phyloP scores from a whole-genome alignment of 2,329 filamentous ascomycete species.

The Paecilomyces sp. region DNA sequence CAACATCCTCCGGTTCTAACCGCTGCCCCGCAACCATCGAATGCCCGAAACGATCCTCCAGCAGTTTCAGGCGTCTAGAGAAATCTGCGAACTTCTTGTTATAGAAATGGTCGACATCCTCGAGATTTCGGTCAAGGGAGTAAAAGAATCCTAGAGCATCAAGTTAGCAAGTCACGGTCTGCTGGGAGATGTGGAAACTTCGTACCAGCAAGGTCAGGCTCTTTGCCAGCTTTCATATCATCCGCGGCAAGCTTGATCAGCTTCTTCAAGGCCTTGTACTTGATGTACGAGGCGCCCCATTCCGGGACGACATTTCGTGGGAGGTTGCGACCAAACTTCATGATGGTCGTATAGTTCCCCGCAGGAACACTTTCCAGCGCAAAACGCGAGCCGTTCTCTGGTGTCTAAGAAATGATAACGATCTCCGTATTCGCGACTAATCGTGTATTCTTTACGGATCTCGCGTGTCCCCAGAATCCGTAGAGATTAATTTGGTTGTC shows the following conservation, averaged over 20 bases:
- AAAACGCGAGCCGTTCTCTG: not conserved
- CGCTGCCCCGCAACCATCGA: conserved; percentile 61
- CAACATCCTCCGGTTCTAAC: conserved; percentile 79
- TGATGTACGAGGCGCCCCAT: conserved; percentile 45
- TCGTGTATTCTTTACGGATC: not conserved
- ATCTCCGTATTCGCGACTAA: not conserved
- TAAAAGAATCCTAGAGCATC: conserved; percentile 79
- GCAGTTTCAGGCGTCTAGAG: conserved; percentile 72
- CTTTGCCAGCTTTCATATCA: conserved; percentile 60
- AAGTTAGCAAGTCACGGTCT: conserved; percentile 5
- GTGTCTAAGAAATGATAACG: not conserved
- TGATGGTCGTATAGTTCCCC: conserved; percentile 16
- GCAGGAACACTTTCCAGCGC: not conserved
- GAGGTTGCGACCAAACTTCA: conserved; percentile 47
- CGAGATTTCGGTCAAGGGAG: conserved; percentile 90
- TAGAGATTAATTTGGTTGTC: not conserved
- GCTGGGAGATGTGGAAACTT: conserved; percentile 20
- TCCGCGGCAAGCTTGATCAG: conserved; percentile 74
- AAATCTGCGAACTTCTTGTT: conserved; percentile 90
- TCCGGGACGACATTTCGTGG: conserved; percentile 44
- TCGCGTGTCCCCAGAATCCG: not conserved
- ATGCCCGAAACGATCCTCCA: conserved; percentile 81
- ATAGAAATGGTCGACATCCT: conserved; percentile 94
- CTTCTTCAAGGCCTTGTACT: conserved; percentile 67
- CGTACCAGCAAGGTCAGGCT: conserved; percentile 87